Base-by-base conservation (phyloP, 2,329 filamentous ascomycete genomes). In the Alternaria ventricosa region DNA sequence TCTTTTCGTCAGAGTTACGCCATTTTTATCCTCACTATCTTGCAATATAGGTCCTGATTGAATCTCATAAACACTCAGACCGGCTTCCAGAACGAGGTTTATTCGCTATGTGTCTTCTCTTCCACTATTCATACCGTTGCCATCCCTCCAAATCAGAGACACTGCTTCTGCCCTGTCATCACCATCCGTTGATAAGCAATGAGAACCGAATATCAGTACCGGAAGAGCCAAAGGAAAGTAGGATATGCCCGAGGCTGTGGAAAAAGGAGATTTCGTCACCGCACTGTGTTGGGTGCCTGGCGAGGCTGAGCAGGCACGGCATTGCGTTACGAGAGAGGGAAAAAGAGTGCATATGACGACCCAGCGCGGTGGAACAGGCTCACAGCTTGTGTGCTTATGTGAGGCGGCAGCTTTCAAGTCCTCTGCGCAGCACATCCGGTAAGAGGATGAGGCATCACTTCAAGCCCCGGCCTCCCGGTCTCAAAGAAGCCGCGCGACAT, bases 191-290 rank as follows among this genome's bases (percentile, higher is more conserved):
- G 7, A 28, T 49, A n/a, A 25, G 9, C n/a, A 11, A 36, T 28
- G 15, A 36, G 46, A 7, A 22, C 4, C 11, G 51, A 13, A 27
- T 43, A 58, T 9, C 15, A n/a, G 6, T 36, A 2, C 57, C 58
- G 28, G 67, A 69, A 13, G 63, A 60, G 13, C 44, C 65, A n/a
- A 13, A 53, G 5, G 63, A 46, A 10, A 43, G 61, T 10, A 25
- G 44, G 6, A 22, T 51, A 1, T 73, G 71, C 55, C 65, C 68
- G 23, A 49, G 64, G 30, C 30, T 67, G 11, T 71, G 67, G 65
- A 66, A 72, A 51, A 73, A 66, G 57, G 63, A 59, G 46, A 60
- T 71, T 9, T 64, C 41, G 54, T 67, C 71, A 23, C 68, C 70
- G 1, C 28, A 60, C 45, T 73, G 71, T 56, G 60, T 65, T 25